Base-by-base conservation (phyloP, 495 filamentous ascomycete species). In the Staphylotrichum longicolle region DNA sequence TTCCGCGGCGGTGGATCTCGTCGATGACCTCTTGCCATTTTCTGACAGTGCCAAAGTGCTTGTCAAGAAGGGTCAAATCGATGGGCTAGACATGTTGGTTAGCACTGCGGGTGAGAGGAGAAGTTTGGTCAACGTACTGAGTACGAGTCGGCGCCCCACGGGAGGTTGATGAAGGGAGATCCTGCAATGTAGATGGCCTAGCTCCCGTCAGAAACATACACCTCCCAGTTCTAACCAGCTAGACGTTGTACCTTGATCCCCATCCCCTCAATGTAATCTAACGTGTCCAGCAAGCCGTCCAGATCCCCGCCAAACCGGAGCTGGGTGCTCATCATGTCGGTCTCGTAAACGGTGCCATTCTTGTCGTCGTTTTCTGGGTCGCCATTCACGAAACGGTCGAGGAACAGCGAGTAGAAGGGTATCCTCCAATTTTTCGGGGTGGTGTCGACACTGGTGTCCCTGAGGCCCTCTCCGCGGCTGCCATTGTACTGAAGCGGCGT, bases 191-290 rank as follows among this genome's bases (percentile, higher is more conserved):
- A 91, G 32, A 91, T 79, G 8, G 76, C 85, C 85, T 72, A 39
- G 2, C 12, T 32, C 54, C 3, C 35, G n/a, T 70, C 47, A 68
- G 65, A 49, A 40, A n/a, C 4, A 27, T 12, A 35, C 39, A 48
- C n/a, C 12, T 9, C 14, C 40, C 20, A 27, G 40, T 3, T 39
- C 34, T 20, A 7, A 11, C 9, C 11, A 14, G 14, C 14, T 3
- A 39, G 9, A 3, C 12, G 50, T 8, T 2, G 3, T 59, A 72
- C 70, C 70, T 88, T 89, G 71, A 89, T 84, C 2, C 88, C 88
- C 85, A 89, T 85, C 47, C 88, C 88, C 59, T 88, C 85, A 44
- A 91, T 68, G 71, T 91, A 91, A 66, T 91, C 88, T 56, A 91
- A 74, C 14, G 83, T 86, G 62, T 88, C 84, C 48, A 83, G 63